phyloP scores from a whole-genome alignment of 345 rosid genomes.

The Rhizophora mangle region DNA sequence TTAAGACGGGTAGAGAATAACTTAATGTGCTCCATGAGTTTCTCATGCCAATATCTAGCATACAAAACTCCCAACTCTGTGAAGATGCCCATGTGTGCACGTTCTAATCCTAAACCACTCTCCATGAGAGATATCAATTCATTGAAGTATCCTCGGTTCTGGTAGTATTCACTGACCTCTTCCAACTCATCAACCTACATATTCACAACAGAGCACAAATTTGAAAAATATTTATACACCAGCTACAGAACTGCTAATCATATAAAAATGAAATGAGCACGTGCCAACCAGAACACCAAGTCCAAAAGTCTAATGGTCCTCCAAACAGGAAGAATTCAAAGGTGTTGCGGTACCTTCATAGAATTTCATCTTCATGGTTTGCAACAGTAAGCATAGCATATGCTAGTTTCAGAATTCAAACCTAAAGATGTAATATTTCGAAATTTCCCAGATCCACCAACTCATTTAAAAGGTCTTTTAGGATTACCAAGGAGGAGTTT shows the following conservation, averaged over 20 bases:
- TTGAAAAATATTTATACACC: background rate
- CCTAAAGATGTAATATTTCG: background rate
- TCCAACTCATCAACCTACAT: conserved; percentile 93
- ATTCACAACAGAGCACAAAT: conserved; percentile 1
- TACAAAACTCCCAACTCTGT: conserved; percentile 97
- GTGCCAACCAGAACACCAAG: background rate
- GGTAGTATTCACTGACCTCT: conserved; percentile 95
- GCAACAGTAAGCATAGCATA: background rate
- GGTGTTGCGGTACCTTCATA: background rate
- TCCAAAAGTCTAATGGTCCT: background rate
- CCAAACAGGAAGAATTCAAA: background rate
- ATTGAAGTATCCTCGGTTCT: conserved; percentile 95
- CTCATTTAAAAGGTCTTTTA: background rate
- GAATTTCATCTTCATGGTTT: background rate
- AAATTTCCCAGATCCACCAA: background rate
- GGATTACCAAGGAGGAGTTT: no score
- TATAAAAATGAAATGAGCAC: background rate
- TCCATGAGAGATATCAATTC: conserved; percentile 97
- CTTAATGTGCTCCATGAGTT: conserved; percentile 98
- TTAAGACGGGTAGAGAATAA: conserved; percentile 95
- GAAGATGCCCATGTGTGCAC: conserved; percentile 99
- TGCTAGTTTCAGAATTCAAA: background rate
- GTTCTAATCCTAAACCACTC: conserved; percentile 96
- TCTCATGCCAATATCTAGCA: conserved; percentile 94
- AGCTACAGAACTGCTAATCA: background rate